Evolutionary conservation across 164 flowering plant species (phyloP).

Genomic region (Aristolochia contorta): DNA sequence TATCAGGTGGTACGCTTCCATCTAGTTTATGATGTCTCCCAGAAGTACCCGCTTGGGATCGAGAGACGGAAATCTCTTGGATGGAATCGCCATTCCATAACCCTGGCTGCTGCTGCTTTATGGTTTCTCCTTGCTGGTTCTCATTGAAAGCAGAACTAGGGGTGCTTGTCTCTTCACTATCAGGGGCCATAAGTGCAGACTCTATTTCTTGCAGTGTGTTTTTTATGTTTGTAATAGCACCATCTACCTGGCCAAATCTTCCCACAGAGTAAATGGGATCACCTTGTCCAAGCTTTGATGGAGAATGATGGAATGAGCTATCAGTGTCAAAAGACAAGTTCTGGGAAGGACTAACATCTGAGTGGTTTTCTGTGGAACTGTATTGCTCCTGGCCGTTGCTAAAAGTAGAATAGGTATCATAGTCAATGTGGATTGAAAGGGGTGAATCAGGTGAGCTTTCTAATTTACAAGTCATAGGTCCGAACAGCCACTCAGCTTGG

Average conservation of each 20-base stretch:
- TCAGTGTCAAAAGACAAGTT: conserved; percentile 42
- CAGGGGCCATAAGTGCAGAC: conserved; percentile 60
- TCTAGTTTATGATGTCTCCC: conserved; percentile 16
- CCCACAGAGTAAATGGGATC: conserved; percentile 11
- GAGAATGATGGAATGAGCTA: conserved; percentile 20
- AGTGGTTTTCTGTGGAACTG: conserved; percentile 46
- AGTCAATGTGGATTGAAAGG: conserved; percentile 42
- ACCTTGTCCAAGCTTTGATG: conserved; percentile 12
- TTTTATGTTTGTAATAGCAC: conserved; percentile 20
- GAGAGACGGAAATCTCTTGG: conserved; percentile 8
- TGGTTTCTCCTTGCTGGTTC: conserved; percentile 16
- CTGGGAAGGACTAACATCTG: conserved; percentile 38
- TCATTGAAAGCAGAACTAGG: conserved; percentile 22
- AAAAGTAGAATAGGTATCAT: conserved; percentile 33
- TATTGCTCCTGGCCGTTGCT: conserved; percentile 53
- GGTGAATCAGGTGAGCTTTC: conserved; percentile 59
- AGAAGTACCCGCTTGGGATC: conserved; percentile 21
- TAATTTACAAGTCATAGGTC: conserved; percentile 31
- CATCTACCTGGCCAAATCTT: conserved; percentile 16
- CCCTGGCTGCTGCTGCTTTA: conserved; percentile 14
- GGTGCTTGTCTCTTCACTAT: conserved; percentile 28
- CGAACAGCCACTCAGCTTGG: conserved; percentile 26
- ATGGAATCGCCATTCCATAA: conserved; percentile 9
- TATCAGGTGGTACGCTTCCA: conserved; percentile 24
- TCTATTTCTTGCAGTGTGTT: conserved; percentile 52